Conservation (phyloP, 768 basidiomycete species). For the Trametes punicea region DNA sequence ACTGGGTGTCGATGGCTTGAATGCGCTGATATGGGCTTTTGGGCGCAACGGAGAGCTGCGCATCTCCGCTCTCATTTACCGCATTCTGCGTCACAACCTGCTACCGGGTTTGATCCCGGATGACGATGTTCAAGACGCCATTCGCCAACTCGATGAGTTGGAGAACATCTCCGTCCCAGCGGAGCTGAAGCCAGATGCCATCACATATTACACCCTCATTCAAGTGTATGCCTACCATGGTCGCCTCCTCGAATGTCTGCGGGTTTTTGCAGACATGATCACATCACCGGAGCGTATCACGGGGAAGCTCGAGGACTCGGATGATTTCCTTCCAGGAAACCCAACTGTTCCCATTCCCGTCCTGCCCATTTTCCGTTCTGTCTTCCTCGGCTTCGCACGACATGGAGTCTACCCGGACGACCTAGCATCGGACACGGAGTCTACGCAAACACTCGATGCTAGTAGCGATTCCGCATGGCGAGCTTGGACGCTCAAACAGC, state of each 20-base stretch:
- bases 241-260: conserved; percentile 51
- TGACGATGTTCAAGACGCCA: conserved; percentile 28
- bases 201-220: conserved; percentile 67
- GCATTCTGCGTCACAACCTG: conserved; percentile 54
- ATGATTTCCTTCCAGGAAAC: conserved; percentile 28
- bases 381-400: conserved; percentile 73
- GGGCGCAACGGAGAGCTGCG: conserved; percentile 50
- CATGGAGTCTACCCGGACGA: conserved; percentile 37
- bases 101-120: conserved; percentile 32
- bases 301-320: conserved; percentile 23
- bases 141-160: conserved; percentile 37
- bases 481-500: conserved; percentile 55
- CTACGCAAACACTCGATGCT: neutral
- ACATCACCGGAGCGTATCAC: conserved; percentile 34
- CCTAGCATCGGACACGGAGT: neutral
- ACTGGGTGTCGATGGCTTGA: conserved; percentile 63
- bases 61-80: conserved; percentile 60
- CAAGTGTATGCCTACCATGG: conserved; percentile 73
- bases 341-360: conserved; percentile 42
- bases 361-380: conserved; percentile 54
- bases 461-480: neutral
- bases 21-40: conserved; percentile 70
- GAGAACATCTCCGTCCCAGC: conserved; percentile 44
- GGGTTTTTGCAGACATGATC: conserved; percentile 67
- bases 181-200: conserved; percentile 51